Evolutionary conservation across 2,329 filamentous ascomycete species (phyloP).

Genomic region (Claviceps sp.): DNA sequence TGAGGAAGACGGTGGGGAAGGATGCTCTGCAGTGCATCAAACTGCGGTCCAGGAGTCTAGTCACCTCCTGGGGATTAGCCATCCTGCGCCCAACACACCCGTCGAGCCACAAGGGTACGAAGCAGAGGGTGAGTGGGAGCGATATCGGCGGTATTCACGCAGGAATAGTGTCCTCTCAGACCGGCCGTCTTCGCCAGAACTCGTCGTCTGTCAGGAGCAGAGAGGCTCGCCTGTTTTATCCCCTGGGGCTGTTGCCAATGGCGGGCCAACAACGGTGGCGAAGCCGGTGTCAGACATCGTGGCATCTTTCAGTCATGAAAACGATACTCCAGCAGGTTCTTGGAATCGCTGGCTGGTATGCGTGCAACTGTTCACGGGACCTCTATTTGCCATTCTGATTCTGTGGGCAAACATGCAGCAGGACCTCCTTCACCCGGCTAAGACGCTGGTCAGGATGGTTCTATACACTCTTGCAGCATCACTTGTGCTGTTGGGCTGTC

Average conservation of each 20-base stretch:
- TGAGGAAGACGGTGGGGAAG: constrained; percentile 14
- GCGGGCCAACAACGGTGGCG: constrained; percentile 1
- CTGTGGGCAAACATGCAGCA: constrained; percentile 56
- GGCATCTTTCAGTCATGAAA: constrained; percentile 18
- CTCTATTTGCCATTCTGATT: constrained; percentile 67
- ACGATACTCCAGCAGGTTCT: constrained; percentile 31
- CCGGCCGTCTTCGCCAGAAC: constrained; percentile 4
- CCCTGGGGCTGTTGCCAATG: background rate
- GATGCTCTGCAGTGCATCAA: constrained; percentile 18
- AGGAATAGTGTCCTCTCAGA: constrained; percentile 12
- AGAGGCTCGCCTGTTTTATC: constrained; percentile 11
- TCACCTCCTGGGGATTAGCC: constrained; percentile 15
- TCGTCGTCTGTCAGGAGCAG: constrained; percentile 7
- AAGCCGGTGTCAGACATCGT: constrained; percentile 19
- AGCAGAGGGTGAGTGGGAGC: constrained; percentile 44
- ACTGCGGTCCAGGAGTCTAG: constrained; percentile 17
- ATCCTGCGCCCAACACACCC: constrained; percentile 22
- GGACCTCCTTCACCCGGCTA: constrained; percentile 39
- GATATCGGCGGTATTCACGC: constrained; percentile 38
- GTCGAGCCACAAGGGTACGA: constrained; percentile 21
- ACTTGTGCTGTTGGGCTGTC: constrained; percentile 47
- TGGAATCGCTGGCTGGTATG: constrained; percentile 91
- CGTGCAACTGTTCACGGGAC: constrained; percentile 75
- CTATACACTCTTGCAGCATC: constrained; percentile 58
- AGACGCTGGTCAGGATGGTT: constrained; percentile 40